Evolutionary conservation across 1,139 yeast genomes (phyloP), one percentile per base, ranked within the genome.

Genomic region (Sugiyamaella castrensis): DNA sequence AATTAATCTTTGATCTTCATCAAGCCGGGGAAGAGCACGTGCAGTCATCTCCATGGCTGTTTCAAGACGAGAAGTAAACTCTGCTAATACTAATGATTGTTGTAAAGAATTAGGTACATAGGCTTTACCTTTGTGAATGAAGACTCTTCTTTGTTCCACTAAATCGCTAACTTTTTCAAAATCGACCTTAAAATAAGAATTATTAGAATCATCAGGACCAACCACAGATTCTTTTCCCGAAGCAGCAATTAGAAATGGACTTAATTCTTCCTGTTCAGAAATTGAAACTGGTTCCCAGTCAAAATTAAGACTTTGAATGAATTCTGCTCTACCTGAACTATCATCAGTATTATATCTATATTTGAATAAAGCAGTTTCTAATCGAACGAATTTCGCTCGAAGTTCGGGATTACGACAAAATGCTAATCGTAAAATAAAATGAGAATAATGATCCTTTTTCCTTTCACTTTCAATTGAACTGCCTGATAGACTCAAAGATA

Each of bases 381-480:
- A 81, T 57, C 81, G 79, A 37, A 87, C 72, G 61, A 92, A 91
- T 61, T 92, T 81, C 41, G 76, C 79, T 49, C 98, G 75, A 46
- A 91, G 75, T 53, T 92, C 98, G 49, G 87, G 64, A n/a, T 85
- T 80, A 54, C 96, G 79, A 63, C 98, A 87, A 64, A 92, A 92
- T 47, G 95, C 96, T 45, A 92, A 73, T 51, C 97, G 74, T 55
- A 92, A 71, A 39, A 91, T 91, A 63, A 73, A 92, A 68, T 92
- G 99, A 12, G 96, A 86, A 65, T 87, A 89, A 63, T 88, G 92
- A 67, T 92, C 99, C 65, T 91, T 92, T 57, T 79, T 78, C 56
- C 95, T 77, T 64, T 88, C 95, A 37, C 66, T 54, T 11, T 60
- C 65, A 12, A 52, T 35, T 41, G 50, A 37, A 8, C 50, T 27